Conservation (phyloP, 352 stramenopile genomes). For the Phytopythium cucurbitacearum region DNA sequence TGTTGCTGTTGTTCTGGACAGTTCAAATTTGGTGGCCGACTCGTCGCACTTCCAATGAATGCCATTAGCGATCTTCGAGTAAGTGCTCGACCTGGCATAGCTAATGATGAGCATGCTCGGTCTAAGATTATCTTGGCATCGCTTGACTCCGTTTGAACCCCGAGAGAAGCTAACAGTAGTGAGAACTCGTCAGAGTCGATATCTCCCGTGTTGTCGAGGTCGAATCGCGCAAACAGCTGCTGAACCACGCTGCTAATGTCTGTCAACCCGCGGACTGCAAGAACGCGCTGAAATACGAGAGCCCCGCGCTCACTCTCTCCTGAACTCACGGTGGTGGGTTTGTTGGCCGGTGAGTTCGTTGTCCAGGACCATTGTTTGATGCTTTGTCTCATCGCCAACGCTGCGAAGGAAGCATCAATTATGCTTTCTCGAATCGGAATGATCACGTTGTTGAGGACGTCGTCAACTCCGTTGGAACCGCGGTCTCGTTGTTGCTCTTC, state of each 20-base stretch:
- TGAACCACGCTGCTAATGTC: slow-evolving; percentile 10
- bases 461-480: not conserved
- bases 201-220: slow-evolving; percentile 42
- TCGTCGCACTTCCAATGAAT: slow-evolving; percentile 9
- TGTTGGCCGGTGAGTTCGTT: slow-evolving; percentile 12
- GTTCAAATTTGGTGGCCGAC: too few relatives aligned
- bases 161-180: slow-evolving; percentile 29
- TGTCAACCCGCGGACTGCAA: slow-evolving; percentile 19
- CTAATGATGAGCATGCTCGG: slow-evolving; percentile 20
- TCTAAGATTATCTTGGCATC: slow-evolving; percentile 48
- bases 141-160: slow-evolving; percentile 29
- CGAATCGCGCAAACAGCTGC: slow-evolving; percentile 51
- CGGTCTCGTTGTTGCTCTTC: not conserved
- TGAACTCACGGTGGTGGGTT: slow-evolving; percentile 1
- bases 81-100: slow-evolving; percentile 2
- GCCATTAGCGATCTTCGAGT: slow-evolving; percentile 12
- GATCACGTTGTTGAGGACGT: slow-evolving; percentile 29
- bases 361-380: slow-evolving; percentile 34
- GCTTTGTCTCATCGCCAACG: slow-evolving; percentile 24
- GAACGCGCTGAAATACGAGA: slow-evolving; percentile 46
- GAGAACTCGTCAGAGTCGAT: slow-evolving; percentile 60
- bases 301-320: slow-evolving; percentile 9
- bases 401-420: slow-evolving; percentile 32
- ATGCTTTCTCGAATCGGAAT: slow-evolving; percentile 33
- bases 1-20: not conserved